Evolutionary conservation across 257 asterid species (phyloP), one percentile per base, ranked within the genome.

Genomic region (Plantago ovata): DNA sequence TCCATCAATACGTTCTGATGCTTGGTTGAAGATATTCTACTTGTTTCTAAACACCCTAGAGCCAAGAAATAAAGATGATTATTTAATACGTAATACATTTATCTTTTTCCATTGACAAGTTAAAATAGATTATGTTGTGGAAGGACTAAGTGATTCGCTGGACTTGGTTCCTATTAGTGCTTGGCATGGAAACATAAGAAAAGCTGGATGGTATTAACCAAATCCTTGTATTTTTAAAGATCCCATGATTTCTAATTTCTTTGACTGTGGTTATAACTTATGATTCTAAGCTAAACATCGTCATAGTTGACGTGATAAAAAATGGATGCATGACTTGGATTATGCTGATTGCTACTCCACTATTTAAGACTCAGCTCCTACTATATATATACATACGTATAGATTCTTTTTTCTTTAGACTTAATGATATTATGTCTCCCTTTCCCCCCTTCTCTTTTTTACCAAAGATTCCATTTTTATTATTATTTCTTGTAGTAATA

Each of bases 81-180:
- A 57, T 63, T 33, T 50, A 63, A n/a, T n/a, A n/a, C n/a, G 45
- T 49, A 28, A 49, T n/a, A 49, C 18, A 16, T 19, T 39, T 38
- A 45, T 68, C 53, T n/a, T 52, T 22, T 40, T 18, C 9, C 42
- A 58, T 60, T 71, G 66, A 73, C 82, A 89, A 95, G 94, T 89
- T 58, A 86, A 89, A 72, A 82, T 80, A 66, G 97, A 89, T 69
- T 89, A 89, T n/a, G n/a, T n/a, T 58, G 79, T 89, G 54, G 93
- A 86, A 53, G 97, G 97, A 57, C 71, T 89, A 58, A 43, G 74
- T 68, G 97, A 89, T 81, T 86, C 95, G 54, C 55, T 89, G 80
- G 97, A 89, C 78, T 82, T 89, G 78, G 97, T 89, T 60, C 94
- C 95, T 6, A 86, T 89, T 61, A 95, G 95, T 67, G 97, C 94